Conservation (phyloP, 305 asterid genomes). For the Fraxinus nigra region DNA sequence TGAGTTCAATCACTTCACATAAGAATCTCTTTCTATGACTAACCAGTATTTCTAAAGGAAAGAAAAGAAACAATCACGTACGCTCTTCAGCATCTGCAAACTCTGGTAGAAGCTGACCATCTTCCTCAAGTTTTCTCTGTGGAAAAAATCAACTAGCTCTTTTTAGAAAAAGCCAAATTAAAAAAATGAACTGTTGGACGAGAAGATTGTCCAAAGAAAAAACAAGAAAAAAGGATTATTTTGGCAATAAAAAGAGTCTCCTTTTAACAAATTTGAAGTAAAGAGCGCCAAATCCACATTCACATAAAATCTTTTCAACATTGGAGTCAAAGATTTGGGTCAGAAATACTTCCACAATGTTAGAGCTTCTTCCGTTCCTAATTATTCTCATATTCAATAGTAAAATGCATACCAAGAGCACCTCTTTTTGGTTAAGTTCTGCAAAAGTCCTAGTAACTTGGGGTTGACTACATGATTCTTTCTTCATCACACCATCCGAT, state of each 20-base stretch:
- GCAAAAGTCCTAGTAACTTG: neutral
- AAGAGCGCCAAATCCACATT: neutral
- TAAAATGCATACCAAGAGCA: neutral
- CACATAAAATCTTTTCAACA: neutral
- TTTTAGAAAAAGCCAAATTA: slow-evolving; percentile 5
- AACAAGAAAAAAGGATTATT: slow-evolving; percentile 6
- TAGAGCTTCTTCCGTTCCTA: neutral
- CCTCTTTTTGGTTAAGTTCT: neutral
- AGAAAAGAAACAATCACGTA: slow-evolving; percentile 32
- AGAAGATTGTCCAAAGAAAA: neutral
- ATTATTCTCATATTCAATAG: neutral
- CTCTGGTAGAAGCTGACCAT: slow-evolving; percentile 76
- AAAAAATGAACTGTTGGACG: neutral
- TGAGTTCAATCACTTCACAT: slow-evolving; percentile 7
- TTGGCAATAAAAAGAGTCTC: neutral
- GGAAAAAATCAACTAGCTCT: slow-evolving; percentile 22
- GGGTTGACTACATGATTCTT: neutral
- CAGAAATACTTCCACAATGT: neutral
- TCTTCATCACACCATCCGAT: neutral
- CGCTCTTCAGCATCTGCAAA: slow-evolving; percentile 88
- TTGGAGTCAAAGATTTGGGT: neutral
- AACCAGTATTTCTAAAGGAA: neutral
- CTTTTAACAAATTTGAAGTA: neutral
- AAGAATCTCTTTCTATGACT: neutral
- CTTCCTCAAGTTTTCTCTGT: slow-evolving; percentile 71